Percentiles rank a stretch among this genome's conserved stretches.
These are phyloP conservation scores for Nicotiana paniculata DNA, from an alignment of 257 asterid species.

Conservation along the genomic window DNA sequence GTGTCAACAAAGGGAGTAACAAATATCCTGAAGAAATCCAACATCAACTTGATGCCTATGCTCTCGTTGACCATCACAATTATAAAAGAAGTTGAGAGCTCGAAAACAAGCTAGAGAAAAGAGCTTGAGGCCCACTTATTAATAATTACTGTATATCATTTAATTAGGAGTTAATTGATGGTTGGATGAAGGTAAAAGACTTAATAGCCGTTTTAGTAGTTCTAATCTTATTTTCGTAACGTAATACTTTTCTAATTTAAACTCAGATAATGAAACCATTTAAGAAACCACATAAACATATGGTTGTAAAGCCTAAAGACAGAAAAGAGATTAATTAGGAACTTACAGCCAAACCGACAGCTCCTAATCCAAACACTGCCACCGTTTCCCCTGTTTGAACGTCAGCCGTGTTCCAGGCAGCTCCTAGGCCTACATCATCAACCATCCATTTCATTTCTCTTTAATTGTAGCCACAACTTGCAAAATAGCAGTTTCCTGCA, in stretches of 20 bases:
- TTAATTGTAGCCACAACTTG: neutral
- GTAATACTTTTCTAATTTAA: neutral
- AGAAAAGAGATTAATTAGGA: neutral
- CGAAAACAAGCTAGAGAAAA: neutral
- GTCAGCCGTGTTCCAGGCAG: constrained; percentile 87
- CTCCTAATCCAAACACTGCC: constrained; percentile 91
- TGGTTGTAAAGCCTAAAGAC: neutral
- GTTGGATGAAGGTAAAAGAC: neutral
- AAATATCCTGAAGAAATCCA: neutral
- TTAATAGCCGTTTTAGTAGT: neutral
- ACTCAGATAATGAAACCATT: neutral
- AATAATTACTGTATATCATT: neutral
- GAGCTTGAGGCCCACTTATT: neutral
- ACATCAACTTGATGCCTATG: neutral
- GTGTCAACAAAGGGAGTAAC: neutral
- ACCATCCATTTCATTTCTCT: neutral
- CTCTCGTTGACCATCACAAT: neutral
- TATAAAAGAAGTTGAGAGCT: neutral
- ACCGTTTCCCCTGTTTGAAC: constrained; percentile 60
- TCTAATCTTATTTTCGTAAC: neutral
- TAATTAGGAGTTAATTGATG: neutral
- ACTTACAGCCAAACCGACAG: constrained; percentile 81
- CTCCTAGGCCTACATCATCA: constrained; percentile 65
- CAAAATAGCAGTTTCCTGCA: neutral
- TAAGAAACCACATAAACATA: neutral